These are phyloP conservation scores for Fraxinus cuspidata DNA, from an alignment of 257 asterid genomes.

Conservation along the genomic window DNA sequence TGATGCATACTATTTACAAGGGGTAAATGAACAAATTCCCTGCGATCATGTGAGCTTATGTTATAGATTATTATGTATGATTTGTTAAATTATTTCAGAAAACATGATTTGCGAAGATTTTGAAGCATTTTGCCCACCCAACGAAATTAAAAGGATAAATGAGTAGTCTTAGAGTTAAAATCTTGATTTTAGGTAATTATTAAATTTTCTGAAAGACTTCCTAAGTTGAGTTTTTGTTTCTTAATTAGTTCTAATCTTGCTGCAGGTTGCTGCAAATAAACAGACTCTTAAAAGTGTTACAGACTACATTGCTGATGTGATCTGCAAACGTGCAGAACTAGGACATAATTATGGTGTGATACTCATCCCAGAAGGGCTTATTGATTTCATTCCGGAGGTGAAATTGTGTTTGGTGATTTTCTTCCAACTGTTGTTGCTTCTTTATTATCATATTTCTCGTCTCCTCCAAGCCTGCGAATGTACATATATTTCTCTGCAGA, in stretches of 20 bases:
- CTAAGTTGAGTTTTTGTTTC: neutral
- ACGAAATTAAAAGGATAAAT: neutral
- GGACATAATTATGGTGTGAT: slow-evolving; percentile 73
- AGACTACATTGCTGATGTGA: slow-evolving; percentile 60
- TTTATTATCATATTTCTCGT: neutral
- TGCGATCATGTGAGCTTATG: neutral
- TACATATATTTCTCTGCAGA: neutral
- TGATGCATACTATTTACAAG: neutral
- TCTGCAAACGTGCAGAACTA: slow-evolving; percentile 64
- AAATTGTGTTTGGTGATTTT: slow-evolving; percentile 5
- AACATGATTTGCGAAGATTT: neutral
- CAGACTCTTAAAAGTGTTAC: slow-evolving; percentile 66
- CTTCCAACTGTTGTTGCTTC: neutral
- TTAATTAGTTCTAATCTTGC: slow-evolving; percentile 4
- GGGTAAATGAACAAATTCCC: neutral
- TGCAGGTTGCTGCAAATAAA: slow-evolving; percentile 73
- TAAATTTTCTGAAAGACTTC: slow-evolving; percentile 6
- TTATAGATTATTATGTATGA: neutral
- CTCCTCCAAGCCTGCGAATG: neutral
- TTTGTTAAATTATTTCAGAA: neutral
- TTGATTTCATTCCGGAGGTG: slow-evolving; percentile 85
- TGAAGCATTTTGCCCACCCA: neutral
- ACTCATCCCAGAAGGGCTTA: slow-evolving; percentile 76
- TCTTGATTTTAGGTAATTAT: neutral
- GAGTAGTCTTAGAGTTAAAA: neutral